Base-by-base conservation (phyloP, 1,139 yeast genomes). In the Kluyveromyces marxianus region DNA sequence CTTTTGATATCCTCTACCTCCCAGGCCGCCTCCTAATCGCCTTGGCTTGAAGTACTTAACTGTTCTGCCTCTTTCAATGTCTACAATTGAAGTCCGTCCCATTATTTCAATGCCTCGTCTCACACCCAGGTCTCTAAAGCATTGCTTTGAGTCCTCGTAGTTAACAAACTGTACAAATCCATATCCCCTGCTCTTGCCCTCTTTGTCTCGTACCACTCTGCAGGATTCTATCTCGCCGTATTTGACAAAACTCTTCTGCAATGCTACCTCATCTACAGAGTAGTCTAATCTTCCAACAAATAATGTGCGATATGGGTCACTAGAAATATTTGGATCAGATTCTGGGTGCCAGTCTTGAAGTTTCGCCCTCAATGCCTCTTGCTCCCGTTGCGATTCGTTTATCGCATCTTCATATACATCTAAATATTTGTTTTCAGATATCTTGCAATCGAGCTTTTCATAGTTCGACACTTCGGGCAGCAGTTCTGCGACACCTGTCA, bases 11-110 rank as follows among this genome's bases (percentile, higher is more conserved):
- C 73, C 78, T 46, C 87, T 66, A 2, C 87, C 87, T 4, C 88
- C 89, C 8, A 79, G 60, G 0, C 90, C 90, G 3, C 92, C 92
- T 1, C 88, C 90, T 1, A 84, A 66, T 48, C 85, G 62, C 60
- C 90, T 66, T 0, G 98, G 98, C 50, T 75, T 76, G 95, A 96
- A 92, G 52, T 74, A 75, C 49, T 84, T 75, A 10, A 80, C 78
- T 0, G 84, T 68, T 33, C 97, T 68, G 1, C 95, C 95, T 46
- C 97, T 69, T 59, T 89, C 97, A 29, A 82, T 79, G 62, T 92
- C 98, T 1, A 85, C 88, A 25, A 88, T 65, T 3, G 84, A 71
- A 4, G 74, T 69, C 39, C 89, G 68, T 5, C 72, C 77, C 32
- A 72, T 69, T 24, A 81, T 62, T 10, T 62, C 76, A 27, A 77